Percentiles rank a stretch among this genome's conserved stretches.
These are phyloP conservation scores for Penicillium palitans DNA, from an alignment of 2,329 filamentous ascomycete genomes.

Conservation along the genomic window DNA sequence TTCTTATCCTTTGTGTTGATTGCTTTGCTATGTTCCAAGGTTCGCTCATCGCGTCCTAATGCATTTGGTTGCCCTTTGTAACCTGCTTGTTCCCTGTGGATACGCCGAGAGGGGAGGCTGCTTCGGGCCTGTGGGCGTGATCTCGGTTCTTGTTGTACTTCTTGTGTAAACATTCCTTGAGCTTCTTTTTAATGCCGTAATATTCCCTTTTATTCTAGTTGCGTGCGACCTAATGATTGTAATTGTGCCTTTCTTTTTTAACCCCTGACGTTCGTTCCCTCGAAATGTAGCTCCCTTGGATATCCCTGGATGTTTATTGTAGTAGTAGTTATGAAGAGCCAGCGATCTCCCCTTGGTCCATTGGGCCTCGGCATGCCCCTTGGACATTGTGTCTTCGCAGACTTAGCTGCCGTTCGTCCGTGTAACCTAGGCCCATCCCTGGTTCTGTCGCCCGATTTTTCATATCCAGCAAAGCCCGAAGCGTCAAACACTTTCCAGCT, in stretches of 20 bases:
- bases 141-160: conserved; percentile 13
- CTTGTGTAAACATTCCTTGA: conserved; percentile 30
- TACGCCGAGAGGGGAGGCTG: conserved; percentile 4
- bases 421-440: too few relatives aligned
- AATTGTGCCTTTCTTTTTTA: background rate
- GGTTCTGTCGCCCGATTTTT: background rate
- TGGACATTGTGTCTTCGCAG: background rate
- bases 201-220: conserved; percentile 1
- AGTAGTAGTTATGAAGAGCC: background rate
- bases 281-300: background rate
- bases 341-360: too few relatives aligned
- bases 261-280: background rate
- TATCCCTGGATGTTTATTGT: background rate
- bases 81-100: conserved; percentile 9
- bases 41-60: conserved; percentile 19
- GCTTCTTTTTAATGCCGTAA: conserved; percentile 17
- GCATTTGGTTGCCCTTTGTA: conserved; percentile 26
- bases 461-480: background rate
- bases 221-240: conserved; percentile 10
- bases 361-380: background rate
- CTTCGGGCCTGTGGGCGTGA: background rate
- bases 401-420: background rate
- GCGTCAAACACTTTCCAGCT: background rate
- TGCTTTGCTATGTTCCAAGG: conserved; percentile 22
- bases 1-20: conserved; percentile 17